Evolutionary conservation across 129 eudicot species (phyloP).

Genomic region (Helichrysum umbraculigerum): DNA sequence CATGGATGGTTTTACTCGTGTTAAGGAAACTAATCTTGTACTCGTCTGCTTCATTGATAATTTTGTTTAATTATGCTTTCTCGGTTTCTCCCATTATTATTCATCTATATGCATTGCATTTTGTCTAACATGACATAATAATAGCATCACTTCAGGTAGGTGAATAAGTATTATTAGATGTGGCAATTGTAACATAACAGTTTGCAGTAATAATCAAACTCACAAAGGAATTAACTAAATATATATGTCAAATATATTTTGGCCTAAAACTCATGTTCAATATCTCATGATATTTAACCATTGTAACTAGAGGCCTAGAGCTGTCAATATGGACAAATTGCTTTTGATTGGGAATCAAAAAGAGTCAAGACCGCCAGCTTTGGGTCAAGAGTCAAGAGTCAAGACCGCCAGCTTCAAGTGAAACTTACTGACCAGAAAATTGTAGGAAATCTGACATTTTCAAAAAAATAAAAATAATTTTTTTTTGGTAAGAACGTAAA

Average conservation of each 20-base stretch:
- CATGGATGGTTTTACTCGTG: constrained; percentile 46
- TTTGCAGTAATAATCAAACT: background rate
- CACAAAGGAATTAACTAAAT: background rate
- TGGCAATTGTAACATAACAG: background rate
- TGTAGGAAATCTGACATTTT: no score
- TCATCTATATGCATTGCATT: constrained; percentile 60
- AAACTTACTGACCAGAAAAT: no score
- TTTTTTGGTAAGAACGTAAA: no score
- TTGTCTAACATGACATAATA: constrained; percentile 28
- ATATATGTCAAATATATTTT: background rate
- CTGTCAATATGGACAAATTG: no score
- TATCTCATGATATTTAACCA: no score
- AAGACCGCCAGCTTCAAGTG: no score
- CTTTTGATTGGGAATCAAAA: no score
- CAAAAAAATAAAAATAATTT: no score
- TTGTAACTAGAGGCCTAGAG: no score
- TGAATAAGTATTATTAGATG: background rate
- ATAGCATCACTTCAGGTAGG: background rate
- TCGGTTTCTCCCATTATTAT: background rate
- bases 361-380: no score
- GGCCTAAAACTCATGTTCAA: no score
- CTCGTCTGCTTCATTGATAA: constrained; percentile 55
- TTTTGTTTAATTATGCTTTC: constrained; percentile 49
- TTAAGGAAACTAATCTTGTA: constrained; percentile 51
- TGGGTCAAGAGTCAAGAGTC: no score